These are phyloP conservation scores for Leccinum broughii DNA, from an alignment of 768 basidiomycete species.

Conservation along the genomic window DNA sequence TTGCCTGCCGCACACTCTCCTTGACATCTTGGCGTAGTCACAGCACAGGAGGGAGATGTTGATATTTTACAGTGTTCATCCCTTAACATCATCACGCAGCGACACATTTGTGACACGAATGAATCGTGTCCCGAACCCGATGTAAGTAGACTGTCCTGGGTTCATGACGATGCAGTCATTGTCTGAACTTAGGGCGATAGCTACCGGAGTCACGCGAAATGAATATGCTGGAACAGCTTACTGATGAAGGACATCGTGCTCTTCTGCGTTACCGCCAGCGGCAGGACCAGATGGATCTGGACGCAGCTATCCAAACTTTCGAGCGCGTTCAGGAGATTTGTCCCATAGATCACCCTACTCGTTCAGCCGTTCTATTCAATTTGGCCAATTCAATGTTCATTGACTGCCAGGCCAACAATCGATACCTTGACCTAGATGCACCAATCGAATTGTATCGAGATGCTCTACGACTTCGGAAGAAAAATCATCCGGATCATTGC, in stretches of 20 bases:
- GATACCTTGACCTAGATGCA: not conserved
- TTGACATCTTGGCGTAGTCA: not conserved
- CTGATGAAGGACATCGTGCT: not conserved
- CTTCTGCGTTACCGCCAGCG: not conserved
- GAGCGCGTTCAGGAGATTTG: not conserved
- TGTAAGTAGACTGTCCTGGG: not conserved
- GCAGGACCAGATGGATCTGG: not conserved
- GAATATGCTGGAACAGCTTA: not conserved
- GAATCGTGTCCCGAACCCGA: not conserved
- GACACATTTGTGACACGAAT: not conserved
- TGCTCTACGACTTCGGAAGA: not conserved
- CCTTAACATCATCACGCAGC: not conserved
- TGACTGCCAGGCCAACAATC: not conserved
- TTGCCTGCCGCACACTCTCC: not conserved
- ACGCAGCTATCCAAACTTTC: not conserved
- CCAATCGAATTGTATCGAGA: not conserved
- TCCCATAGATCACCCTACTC: not conserved
- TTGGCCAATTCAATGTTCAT: not conserved
- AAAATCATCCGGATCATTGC: not conserved
- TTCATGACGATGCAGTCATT: not conserved
- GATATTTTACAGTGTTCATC: not conserved
- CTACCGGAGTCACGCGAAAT: not conserved
- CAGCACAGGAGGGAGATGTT: not conserved
- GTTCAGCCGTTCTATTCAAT: not conserved
- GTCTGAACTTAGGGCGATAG: not conserved